Conservation (phyloP, 2,329 filamentous ascomycete species). For the Aspergillus latus region DNA sequence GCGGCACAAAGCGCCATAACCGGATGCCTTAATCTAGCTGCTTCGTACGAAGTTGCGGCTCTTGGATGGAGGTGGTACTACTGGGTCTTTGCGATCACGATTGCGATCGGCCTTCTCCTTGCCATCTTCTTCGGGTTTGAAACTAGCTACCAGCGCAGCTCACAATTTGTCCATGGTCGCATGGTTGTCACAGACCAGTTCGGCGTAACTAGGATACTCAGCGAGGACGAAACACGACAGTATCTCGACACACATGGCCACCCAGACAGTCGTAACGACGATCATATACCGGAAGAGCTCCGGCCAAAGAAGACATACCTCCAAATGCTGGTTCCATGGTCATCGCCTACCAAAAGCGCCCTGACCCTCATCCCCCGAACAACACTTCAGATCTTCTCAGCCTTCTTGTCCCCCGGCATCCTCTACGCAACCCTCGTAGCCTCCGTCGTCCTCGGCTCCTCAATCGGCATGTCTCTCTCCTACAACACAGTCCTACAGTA, state of each 20-base stretch:
- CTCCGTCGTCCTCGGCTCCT: conserved; percentile 40
- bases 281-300: neutral
- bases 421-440: conserved; percentile 40
- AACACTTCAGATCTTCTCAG: conserved; percentile 26
- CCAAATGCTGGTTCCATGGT: conserved; percentile 36
- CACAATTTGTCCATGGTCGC: conserved; percentile 34
- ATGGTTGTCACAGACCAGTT: conserved; percentile 43
- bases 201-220: conserved; percentile 38
- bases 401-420: conserved; percentile 38
- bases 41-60: conserved; percentile 38
- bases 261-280: neutral
- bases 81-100: conserved; percentile 40
- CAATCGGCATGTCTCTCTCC: conserved; percentile 40
- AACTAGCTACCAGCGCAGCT: conserved; percentile 39
- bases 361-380: conserved; percentile 14
- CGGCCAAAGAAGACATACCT: conserved; percentile 10
- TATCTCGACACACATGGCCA: conserved; percentile 7
- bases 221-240: conserved; percentile 30
- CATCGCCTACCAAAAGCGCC: conserved; percentile 17
- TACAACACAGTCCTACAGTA: conserved; percentile 39
- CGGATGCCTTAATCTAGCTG: conserved; percentile 34
- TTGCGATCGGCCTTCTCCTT: conserved; percentile 38
- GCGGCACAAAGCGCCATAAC: conserved; percentile 39
- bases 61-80: conserved; percentile 47
- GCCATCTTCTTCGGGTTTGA: conserved; percentile 44